Base-by-base conservation (phyloP, 345 rosid genomes). In the Aurinia saxatilis region DNA sequence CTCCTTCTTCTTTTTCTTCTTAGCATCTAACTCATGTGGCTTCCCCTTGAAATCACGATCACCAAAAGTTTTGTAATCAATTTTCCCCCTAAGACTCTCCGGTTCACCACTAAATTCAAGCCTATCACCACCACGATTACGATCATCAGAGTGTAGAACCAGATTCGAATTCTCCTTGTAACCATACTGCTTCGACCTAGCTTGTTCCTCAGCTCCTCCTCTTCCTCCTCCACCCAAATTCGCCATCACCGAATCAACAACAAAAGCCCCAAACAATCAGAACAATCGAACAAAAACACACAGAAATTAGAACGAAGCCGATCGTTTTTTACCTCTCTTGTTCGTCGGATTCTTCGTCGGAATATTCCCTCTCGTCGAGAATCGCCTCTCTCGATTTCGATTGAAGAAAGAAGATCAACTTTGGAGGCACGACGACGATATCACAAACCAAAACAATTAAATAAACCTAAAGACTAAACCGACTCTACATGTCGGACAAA, bases 91-190 rank as follows among this genome's bases (percentile, higher is more conserved):
- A 1, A 88, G 92, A 12, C 88, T 70, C 75, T 86, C 96, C 0
- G 90, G 87, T 78, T 88, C 96, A 8, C 95, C 96, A 0, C 87
- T 81, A 3, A 92, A 85, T 68, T 88, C 92, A 36, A 80, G 83
- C 0, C 83, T 83, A 60, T 86, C 90, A n/a, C n/a, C n/a, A n/a
- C n/a, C n/a, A 1, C 90, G 88, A 1, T 80, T 81, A 11, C 91
- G 89, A 16, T 86, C 74, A 37, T 85, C 96, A 14, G 85, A 77
- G 4, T 83, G 86, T 19, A 82, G 79, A n/a, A 91, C 96, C 31
- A 88, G 62, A 64, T 87, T 88, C 1, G 95, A 85, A 66, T 91
- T 85, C 14, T 82, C 98, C 61, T 85, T 60, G 66, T 87, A 90
- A 66, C 86, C 93, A 19, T 85, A 87, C 80, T 91, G 93, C 68